Base-by-base conservation (phyloP, 1,284 basidiomycete species). In the Abortiporus biennis region DNA sequence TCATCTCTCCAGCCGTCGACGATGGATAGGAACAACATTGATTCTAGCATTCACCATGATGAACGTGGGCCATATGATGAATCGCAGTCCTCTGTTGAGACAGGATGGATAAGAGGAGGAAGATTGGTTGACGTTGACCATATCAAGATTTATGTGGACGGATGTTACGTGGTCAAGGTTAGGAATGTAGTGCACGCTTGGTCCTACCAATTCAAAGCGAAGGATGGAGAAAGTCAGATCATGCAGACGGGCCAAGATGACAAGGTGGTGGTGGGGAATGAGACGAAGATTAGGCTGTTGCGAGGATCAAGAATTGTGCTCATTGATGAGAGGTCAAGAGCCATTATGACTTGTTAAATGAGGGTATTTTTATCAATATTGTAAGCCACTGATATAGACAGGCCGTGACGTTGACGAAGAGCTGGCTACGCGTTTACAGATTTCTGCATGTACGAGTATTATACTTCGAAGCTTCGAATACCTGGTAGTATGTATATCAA, bases 121-220 rank as follows among this genome's bases (percentile, higher is more conserved):
- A 19, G 25, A 16, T 47, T 75, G 23, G 58, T 58, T 21, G 50
- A 48, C 2, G 54, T 67, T 29, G 78, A 80, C 50, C 66, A 78
- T 52, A 69, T 85, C 63, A 80, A 79, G 56, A 54, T 85, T 17
- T 79, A 78, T 55, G 78, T 81, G 51, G 77, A 80, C 47, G 65
- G 68, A 15, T 47, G 53, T 17, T 65, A 69, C 45, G 66, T 75
- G 13, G 66, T 76, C 59, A 57, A 61, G 45, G 50, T 84, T 5
- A 67, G 80, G 27, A 71, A 63, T 44, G 53, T 75, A 15, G 57
- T 85, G 24, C 67, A 78, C 54, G 63, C 68, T 3, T 84, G 81
- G 74, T 45, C 53, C 2, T 72, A 65, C 47, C 47, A 54, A 19
- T 33, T n/a, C n/a, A 17, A 16, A 20, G 13, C 8, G 16, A 29